phyloP scores from a whole-genome alignment of 2,329 filamentous ascomycete species.

The Fusarium subtropicale region DNA sequence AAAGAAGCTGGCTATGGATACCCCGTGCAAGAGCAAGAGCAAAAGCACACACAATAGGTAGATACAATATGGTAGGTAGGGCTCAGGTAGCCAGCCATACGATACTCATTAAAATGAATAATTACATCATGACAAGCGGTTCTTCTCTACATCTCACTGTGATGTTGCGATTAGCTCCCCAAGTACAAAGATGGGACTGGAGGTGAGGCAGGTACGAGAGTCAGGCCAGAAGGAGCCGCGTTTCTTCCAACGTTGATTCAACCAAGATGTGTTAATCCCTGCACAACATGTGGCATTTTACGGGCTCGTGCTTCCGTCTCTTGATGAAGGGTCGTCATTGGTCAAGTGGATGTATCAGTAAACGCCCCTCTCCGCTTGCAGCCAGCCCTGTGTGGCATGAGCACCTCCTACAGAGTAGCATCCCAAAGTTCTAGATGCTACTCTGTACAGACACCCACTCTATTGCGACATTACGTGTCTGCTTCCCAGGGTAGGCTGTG shows the following conservation, averaged over 20 bases:
- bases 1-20: slow-evolving; percentile 39
- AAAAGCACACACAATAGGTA: slow-evolving; percentile 5
- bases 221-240: slow-evolving; percentile 45
- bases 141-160: not conserved
- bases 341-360: not conserved
- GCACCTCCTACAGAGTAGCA: not conserved
- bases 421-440: not conserved
- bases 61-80: slow-evolving; percentile 16
- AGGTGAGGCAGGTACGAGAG: not conserved
- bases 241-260: slow-evolving; percentile 16
- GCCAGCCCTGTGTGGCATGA: slow-evolving; percentile 40
- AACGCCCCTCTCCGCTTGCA: slow-evolving; percentile 8
- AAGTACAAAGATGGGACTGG: not conserved
- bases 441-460: not conserved
- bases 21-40: slow-evolving; percentile 35
- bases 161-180: not conserved
- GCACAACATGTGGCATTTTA: slow-evolving; percentile 49
- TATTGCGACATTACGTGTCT: slow-evolving; percentile 28
- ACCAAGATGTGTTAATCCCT: slow-evolving; percentile 41
- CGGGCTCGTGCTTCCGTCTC: slow-evolving; percentile 39
- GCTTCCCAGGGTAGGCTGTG: slow-evolving; percentile 7
- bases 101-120: slow-evolving; percentile 7
- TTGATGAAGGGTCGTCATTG: not conserved
- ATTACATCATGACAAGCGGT: slow-evolving; percentile 1
- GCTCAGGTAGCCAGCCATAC: slow-evolving; percentile 19